phyloP scores from a whole-genome alignment of 192 early-diverging fungal genomes.

The Phlyctochytrium planicorne region DNA sequence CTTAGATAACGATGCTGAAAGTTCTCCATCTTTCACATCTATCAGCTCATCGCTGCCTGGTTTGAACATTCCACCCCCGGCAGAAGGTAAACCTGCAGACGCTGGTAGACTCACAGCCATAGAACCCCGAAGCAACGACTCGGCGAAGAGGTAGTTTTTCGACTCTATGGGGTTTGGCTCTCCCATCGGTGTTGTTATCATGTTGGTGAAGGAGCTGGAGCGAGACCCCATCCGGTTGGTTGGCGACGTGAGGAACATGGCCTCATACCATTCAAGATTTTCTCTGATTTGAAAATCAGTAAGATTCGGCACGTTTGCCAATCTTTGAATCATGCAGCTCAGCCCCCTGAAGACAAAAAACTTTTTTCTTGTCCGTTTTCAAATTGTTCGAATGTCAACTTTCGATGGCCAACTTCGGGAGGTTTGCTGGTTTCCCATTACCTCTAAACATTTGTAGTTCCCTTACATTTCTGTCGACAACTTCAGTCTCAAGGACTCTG shows the following conservation, averaged over 20 bases:
- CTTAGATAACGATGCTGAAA: neutral
- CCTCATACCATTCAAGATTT: no score
- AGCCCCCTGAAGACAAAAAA: no score
- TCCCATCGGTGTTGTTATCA: neutral
- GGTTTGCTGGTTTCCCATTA: neutral
- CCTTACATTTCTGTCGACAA: neutral
- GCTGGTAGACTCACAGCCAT: constrained; percentile 11
- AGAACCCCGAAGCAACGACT: constrained; percentile 14
- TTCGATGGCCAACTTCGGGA: neutral
- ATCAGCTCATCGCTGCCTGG: neutral
- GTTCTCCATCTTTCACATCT: no score
- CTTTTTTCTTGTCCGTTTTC: neutral
- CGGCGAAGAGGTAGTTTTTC: constrained; percentile 13
- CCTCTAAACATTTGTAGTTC: neutral
- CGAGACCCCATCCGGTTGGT: neutral
- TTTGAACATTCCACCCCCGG: constrained; percentile 24
- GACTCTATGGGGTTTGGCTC: constrained; percentile 6
- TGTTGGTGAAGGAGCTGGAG: neutral
- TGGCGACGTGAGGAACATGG: constrained; percentile 18
- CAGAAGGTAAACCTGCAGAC: constrained; percentile 19
- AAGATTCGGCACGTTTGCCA: no score
- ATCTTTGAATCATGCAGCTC: no score
- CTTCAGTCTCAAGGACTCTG: neutral
- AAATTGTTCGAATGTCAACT: neutral
- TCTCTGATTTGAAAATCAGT: no score